These are phyloP conservation scores for Epichloe uncinata DNA, from an alignment of 2,329 filamentous ascomycete genomes.

Conservation along the genomic window DNA sequence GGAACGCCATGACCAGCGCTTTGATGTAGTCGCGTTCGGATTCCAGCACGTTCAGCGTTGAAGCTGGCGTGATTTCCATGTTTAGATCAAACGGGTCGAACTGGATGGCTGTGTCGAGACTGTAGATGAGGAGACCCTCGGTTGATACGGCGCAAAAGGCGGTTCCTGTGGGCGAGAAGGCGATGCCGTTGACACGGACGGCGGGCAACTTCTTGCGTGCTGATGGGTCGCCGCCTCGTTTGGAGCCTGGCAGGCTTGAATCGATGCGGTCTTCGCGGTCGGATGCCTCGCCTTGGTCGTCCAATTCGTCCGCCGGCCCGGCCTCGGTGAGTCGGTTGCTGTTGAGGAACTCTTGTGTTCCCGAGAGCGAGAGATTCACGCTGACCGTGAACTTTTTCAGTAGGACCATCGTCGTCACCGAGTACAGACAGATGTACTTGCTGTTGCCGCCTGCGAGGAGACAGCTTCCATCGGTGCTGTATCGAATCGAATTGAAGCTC, in stretches of 20 bases:
- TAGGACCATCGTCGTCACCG: conserved; percentile 81
- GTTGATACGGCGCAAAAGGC: conserved; percentile 92
- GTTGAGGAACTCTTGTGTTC: conserved; percentile 94
- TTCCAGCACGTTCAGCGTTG: conserved; percentile 56
- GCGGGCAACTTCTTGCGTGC: conserved; percentile 64
- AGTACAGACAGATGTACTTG: conserved; percentile 97
- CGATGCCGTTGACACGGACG: conserved; percentile 70
- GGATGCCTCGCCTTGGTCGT: conserved; percentile 76
- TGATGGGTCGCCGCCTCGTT: conserved; percentile 70
- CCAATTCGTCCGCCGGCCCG: conserved; percentile 70
- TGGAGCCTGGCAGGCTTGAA: conserved; percentile 67
- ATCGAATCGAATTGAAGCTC: conserved; percentile 74
- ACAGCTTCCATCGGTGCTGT: conserved; percentile 86
- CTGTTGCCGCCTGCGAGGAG: conserved; percentile 86
- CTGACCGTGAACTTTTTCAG: conserved; percentile 94
- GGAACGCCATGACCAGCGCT: conserved; percentile 92
- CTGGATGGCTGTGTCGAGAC: conserved; percentile 66
- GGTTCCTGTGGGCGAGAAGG: conserved; percentile 78
- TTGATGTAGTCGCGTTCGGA: conserved; percentile 71
- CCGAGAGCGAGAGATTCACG: conserved; percentile 87
- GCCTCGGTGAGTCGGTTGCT: conserved; percentile 85
- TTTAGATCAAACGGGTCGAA: conserved; percentile 97
- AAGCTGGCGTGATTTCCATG: conserved; percentile 81
- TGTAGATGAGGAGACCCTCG: conserved; percentile 88
- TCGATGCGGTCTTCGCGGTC: conserved; percentile 80